Evolutionary conservation across 2,329 filamentous ascomycete genomes (phyloP).

Genomic region (Alternaria tenuissima): DNA sequence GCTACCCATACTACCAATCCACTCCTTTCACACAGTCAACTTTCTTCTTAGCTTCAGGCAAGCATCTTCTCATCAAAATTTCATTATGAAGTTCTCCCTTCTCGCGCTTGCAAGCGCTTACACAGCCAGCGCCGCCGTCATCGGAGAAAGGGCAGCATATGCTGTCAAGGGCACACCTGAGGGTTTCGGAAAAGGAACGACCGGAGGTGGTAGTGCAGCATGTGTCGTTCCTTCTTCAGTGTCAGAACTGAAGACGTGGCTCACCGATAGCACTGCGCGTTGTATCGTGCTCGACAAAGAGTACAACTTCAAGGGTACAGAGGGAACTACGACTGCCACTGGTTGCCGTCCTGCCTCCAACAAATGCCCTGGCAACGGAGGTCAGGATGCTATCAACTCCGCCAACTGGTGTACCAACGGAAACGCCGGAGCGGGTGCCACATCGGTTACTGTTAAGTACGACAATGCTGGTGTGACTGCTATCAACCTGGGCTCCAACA

Average conservation of each 20-base stretch:
- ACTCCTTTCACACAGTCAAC: not conserved
- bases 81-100: conserved; percentile 12
- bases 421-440: conserved; percentile 13
- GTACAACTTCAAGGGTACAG: conserved; percentile 33
- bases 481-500: conserved; percentile 50
- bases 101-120: conserved; percentile 7
- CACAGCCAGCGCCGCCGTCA: conserved; percentile 6
- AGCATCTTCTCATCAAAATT: not conserved
- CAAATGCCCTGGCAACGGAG: conserved; percentile 56
- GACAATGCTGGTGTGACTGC: conserved; percentile 35
- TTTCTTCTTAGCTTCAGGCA: not conserved
- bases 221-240: conserved; percentile 19
- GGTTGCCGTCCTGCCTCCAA: conserved; percentile 53
- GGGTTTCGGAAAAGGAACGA: conserved; percentile 15
- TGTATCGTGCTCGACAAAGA: conserved; percentile 49
- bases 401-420: conserved; percentile 27
- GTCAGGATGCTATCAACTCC: conserved; percentile 67
- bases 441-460: conserved; percentile 34
- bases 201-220: conserved; percentile 23
- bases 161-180: conserved; percentile 11
- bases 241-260: conserved; percentile 30
- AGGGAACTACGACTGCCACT: conserved; percentile 28
- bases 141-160: conserved; percentile 4
- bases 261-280: conserved; percentile 42
- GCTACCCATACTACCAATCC: not conserved